These are phyloP conservation scores for Podaxis carcinomalis DNA, from an alignment of 768 basidiomycete species.

Conservation along the genomic window DNA sequence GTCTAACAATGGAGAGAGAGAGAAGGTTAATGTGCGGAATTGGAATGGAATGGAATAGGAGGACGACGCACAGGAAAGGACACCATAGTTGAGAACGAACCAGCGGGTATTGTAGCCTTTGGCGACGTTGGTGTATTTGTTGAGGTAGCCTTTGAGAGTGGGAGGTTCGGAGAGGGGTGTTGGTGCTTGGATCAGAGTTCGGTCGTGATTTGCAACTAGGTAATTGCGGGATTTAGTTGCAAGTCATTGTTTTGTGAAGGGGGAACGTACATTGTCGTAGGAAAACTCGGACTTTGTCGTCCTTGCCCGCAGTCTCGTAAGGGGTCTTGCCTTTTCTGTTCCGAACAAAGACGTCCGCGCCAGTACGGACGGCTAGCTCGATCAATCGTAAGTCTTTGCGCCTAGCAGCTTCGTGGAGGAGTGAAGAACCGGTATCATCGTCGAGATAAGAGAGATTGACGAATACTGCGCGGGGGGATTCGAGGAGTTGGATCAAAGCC, in stretches of 20 bases:
- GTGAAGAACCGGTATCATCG: constrained; percentile 66
- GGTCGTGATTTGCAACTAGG: constrained; percentile 80
- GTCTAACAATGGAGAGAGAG: constrained; percentile 38
- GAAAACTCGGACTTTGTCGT: constrained; percentile 79
- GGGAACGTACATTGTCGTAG: constrained; percentile 70
- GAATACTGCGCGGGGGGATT: constrained; percentile 62
- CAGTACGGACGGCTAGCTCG: constrained; percentile 79
- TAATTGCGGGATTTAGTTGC: too few relatives aligned
- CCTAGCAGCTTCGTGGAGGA: constrained; percentile 85
- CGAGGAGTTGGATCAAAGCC: constrained; percentile 53
- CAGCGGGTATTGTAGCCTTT: constrained; percentile 86
- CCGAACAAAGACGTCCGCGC: constrained; percentile 85
- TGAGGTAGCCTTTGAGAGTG: constrained; percentile 70
- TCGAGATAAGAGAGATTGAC: constrained; percentile 82
- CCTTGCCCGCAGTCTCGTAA: constrained; percentile 67
- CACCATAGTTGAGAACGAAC: constrained; percentile 87
- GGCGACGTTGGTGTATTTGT: constrained; percentile 92
- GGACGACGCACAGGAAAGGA: constrained; percentile 82
- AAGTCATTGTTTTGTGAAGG: neutral
- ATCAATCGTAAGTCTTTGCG: constrained; percentile 78
- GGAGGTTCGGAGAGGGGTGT: constrained; percentile 48
- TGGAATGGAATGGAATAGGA: too few relatives aligned
- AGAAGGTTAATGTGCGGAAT: neutral
- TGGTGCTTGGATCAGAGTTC: constrained; percentile 53
- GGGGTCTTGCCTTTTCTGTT: constrained; percentile 70